phyloP scores from a whole-genome alignment of 2,329 filamentous ascomycete species.

The Onygenales sp. region DNA sequence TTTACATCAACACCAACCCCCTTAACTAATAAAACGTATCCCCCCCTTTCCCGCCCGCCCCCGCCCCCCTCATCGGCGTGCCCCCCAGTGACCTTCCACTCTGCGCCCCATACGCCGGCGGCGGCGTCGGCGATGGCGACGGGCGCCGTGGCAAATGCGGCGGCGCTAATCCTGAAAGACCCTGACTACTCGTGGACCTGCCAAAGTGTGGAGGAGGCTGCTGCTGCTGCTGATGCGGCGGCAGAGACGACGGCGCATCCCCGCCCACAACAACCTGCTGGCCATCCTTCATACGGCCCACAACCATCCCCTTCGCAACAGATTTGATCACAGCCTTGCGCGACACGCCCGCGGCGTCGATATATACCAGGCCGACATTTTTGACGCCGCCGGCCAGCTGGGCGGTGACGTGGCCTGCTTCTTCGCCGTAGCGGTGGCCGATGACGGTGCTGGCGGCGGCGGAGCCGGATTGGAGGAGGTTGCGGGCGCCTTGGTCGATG shows the following conservation, averaged over 20 bases:
- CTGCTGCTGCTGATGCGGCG: background rate
- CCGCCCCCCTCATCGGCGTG: conserved; percentile 24
- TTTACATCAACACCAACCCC: background rate
- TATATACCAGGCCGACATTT: conserved; percentile 95
- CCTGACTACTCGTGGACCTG: conserved; percentile 13
- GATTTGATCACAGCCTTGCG: conserved; percentile 83
- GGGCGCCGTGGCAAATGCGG: conserved; percentile 15
- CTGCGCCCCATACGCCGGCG: conserved; percentile 30
- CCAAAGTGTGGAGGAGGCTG: conserved; percentile 10
- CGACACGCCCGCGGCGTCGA: conserved; percentile 89
- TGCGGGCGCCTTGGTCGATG: conserved; percentile 76
- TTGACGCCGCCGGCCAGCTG: conserved; percentile 78
- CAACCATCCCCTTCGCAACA: conserved; percentile 85
- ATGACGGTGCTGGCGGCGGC: conserved; percentile 78
- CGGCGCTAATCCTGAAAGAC: background rate
- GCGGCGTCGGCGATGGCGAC: conserved; percentile 28
- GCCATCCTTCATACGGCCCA: conserved; percentile 40
- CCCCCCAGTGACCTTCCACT: conserved; percentile 26
- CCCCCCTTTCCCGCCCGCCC: conserved; percentile 10
- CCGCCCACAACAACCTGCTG: conserved; percentile 39
- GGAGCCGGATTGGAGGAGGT: conserved; percentile 63
- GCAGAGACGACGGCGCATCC: conserved; percentile 19
- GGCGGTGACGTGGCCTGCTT: conserved; percentile 70
- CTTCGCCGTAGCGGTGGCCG: conserved; percentile 75
- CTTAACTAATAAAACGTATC: background rate